phyloP scores from a whole-genome alignment of 2,329 filamentous ascomycete species.

The Phaeosphaeriaceae sp. region DNA sequence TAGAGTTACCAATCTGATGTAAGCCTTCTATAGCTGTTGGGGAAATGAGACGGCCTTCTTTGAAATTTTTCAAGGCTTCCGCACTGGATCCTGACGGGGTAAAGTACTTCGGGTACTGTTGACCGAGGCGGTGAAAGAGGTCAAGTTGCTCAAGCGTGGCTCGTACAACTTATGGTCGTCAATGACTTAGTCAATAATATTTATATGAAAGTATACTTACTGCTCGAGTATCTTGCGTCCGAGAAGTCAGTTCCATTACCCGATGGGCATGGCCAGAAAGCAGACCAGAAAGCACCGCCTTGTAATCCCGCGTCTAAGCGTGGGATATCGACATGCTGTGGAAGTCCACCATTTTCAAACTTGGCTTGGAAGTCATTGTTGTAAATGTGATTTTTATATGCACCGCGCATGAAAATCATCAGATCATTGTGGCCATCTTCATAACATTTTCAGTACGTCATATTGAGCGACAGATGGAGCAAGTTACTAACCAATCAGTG shows the following conservation, averaged over 20 bases:
- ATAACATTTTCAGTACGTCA: constrained; percentile 20
- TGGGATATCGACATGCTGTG: constrained; percentile 78
- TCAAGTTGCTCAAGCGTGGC: constrained; percentile 79
- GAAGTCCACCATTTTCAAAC: constrained; percentile 74
- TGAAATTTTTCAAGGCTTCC: constrained; percentile 64
- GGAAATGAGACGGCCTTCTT: constrained; percentile 43
- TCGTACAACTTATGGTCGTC: constrained; percentile 59
- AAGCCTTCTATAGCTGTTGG: constrained; percentile 64
- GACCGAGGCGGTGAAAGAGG: constrained; percentile 68
- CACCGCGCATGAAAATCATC: constrained; percentile 70
- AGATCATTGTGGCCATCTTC: constrained; percentile 91
- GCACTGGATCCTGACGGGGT: constrained; percentile 66
- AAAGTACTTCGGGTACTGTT: constrained; percentile 71
- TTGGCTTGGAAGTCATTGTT: constrained; percentile 70
- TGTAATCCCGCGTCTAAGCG: constrained; percentile 73
- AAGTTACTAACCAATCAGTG: constrained; percentile 47
- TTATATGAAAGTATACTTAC: constrained; percentile 52
- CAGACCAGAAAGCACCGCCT: constrained; percentile 93
- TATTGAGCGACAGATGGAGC: not conserved
- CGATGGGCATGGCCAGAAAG: constrained; percentile 76
- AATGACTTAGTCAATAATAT: not conserved
- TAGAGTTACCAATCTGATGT: constrained; percentile 90
- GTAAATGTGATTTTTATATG: constrained; percentile 80
- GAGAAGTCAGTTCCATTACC: constrained; percentile 73
- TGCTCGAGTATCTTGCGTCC: constrained; percentile 71